Conservation (phyloP, 805 yeast genomes). For the Nakazawaea wickerhamii region DNA sequence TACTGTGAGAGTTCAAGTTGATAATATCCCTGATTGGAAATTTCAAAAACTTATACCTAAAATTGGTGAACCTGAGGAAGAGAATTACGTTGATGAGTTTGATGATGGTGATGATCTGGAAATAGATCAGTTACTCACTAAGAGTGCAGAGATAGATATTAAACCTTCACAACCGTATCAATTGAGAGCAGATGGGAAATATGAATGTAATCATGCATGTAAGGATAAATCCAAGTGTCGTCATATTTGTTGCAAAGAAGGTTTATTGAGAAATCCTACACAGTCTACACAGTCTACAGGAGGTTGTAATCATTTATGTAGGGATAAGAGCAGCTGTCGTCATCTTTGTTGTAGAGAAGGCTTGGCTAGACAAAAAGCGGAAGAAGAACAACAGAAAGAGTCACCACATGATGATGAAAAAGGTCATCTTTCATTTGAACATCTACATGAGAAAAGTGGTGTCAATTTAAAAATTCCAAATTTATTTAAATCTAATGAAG, state of each 20-base stretch:
- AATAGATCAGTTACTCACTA: slow-evolving; percentile 8
- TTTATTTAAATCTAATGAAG: not conserved
- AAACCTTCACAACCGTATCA: slow-evolving; percentile 11
- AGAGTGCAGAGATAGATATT: slow-evolving; percentile 7
- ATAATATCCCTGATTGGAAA: slow-evolving; percentile 2
- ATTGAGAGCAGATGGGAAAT: slow-evolving; percentile 25
- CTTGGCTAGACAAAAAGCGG: no score
- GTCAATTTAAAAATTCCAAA: not conserved
- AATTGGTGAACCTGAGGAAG: slow-evolving; percentile 14
- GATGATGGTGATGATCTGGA: slow-evolving; percentile 19
- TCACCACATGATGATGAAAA: not conserved
- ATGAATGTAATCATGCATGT: slow-evolving; percentile 38
- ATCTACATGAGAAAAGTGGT: not conserved
- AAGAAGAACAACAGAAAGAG: not conserved
- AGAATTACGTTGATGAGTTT: slow-evolving; percentile 25
- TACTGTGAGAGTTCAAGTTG: not conserved
- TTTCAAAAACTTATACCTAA: slow-evolving; percentile 1
- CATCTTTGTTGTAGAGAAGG: slow-evolving; percentile 22
- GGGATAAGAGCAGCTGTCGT: slow-evolving; percentile 32
- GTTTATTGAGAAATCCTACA: slow-evolving; percentile 16
- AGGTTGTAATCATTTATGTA: slow-evolving; percentile 33
- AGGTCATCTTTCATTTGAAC: not conserved
- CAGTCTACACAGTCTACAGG: not conserved
- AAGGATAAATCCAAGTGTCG: slow-evolving; percentile 33
- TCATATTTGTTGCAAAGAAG: slow-evolving; percentile 44